Base-by-base conservation (phyloP, 176 grass and related monocot species). In the Metroxylon sagu region DNA sequence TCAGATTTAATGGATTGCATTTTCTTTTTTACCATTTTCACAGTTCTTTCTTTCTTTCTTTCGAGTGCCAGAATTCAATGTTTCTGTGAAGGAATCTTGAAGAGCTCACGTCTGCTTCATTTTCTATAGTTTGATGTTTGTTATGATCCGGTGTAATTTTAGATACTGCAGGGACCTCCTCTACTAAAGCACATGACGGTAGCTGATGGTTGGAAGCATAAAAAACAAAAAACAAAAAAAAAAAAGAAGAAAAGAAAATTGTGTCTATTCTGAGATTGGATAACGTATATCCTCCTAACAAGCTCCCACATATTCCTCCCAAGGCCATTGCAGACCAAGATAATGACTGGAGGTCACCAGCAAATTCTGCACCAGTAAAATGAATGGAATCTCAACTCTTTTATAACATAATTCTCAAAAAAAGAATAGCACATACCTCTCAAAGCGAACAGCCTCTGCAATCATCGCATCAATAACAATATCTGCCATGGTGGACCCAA, bases 381-480 rank as follows among this genome's bases (percentile, higher is more conserved):
- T 23, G 19, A 52, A 76, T 25, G 2, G 67, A 15, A 54, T 27
- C n/a, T 61, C 25, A 60, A 6, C 6, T 59, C 25, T 5, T 60
- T 60, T 17, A 8, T 14, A 17, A 60, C 58, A 60, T 60, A n/a
- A 35, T 28, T 35, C 25, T 27, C 26, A 60, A 15, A 60, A 16
- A 2, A 54, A 26, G 18, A 16, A 62, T 66, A 48, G 49, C 56
- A 66, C 68, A 65, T 68, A 90, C 87, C 58, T 78, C 14, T 76
- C 79, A 43, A 68, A 62, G 21, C 75, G 71, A 82, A 90, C 79
- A 55, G 87, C 78, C 73, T 90, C 87, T 12, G 87, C 82, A 70
- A 90, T 75, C 87, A 90, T 90, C 54, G 87, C 87, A 70, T 90
- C 87, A 73, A 85, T 59, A 74, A 90, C 82, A 74, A 90, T 82